These are phyloP conservation scores for Diaporthe helianthi DNA, from an alignment of 2,329 filamentous ascomycete species.

Conservation along the genomic window DNA sequence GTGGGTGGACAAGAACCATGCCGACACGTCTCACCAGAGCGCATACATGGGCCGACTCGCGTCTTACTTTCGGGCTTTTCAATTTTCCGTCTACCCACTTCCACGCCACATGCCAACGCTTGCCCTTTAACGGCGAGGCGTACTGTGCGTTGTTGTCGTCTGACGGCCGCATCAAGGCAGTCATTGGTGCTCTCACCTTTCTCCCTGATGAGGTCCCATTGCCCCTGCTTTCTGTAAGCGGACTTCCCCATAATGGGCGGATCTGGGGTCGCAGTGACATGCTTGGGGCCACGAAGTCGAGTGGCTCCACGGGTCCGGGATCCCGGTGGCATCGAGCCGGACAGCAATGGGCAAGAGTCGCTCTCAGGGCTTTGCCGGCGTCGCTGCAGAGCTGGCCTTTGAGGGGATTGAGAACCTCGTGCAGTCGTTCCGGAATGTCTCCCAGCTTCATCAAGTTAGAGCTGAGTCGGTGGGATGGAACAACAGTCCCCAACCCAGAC, in stretches of 20 bases:
- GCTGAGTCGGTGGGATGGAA: neutral
- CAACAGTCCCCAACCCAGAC: no score
- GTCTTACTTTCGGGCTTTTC: slow-evolving; percentile 3
- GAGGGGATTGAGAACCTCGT: no score
- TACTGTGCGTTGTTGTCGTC: neutral
- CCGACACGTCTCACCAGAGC: neutral
- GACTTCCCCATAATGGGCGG: neutral
- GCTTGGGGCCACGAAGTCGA: neutral
- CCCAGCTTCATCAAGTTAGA: neutral
- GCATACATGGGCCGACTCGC: neutral
- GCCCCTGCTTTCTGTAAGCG: neutral
- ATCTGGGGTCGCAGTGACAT: neutral
- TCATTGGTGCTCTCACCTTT: neutral
- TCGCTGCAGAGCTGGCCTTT: neutral
- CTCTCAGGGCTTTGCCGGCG: neutral
- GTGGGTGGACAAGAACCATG: neutral
- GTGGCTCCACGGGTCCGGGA: neutral
- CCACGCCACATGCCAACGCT: neutral
- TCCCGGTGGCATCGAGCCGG: neutral
- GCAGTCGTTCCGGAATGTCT: neutral
- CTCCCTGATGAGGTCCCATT: neutral
- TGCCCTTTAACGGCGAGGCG: neutral
- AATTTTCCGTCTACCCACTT: slow-evolving; percentile 15
- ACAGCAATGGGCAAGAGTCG: neutral
- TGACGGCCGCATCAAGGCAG: neutral